These are phyloP conservation scores for Dothidotthia symphoricarpi DNA, from an alignment of 2,329 filamentous ascomycete species.

Conservation along the genomic window DNA sequence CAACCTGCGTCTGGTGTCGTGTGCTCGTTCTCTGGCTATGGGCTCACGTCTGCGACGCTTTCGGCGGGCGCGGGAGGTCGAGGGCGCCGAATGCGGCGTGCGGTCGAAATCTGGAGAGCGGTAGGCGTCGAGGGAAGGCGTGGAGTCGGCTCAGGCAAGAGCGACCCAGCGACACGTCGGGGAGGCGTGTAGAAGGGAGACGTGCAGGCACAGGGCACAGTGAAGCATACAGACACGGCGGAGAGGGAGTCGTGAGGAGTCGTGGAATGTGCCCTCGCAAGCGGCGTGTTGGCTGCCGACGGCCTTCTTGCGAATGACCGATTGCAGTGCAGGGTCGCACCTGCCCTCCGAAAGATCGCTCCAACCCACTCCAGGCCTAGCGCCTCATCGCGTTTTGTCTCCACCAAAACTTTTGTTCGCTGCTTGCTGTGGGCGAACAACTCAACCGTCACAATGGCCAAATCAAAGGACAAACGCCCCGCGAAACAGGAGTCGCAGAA, in stretches of 20 bases:
- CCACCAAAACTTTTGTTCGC: constrained; percentile 36
- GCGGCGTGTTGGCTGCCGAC: constrained; percentile 1
- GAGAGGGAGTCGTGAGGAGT: background rate
- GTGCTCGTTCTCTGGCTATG: constrained; percentile 7
- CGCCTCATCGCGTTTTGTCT: constrained; percentile 2
- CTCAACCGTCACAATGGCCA: constrained; percentile 28
- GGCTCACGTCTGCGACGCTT: constrained; percentile 16
- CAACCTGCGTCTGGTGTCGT: constrained; percentile 27
- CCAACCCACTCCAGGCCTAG: constrained; percentile 4
- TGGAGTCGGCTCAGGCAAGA: constrained; percentile 12
- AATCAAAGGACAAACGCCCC: constrained; percentile 29
- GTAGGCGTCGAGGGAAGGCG: constrained; percentile 23
- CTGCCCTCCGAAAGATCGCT: no score
- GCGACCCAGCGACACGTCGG: constrained; percentile 7
- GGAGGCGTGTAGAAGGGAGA: constrained; percentile 2
- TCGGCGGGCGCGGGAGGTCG: constrained; percentile 11
- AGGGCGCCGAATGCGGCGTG: constrained; percentile 22
- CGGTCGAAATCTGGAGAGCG: constrained; percentile 29
- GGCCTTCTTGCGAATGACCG: constrained; percentile 2
- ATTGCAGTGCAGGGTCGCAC: constrained; percentile 1
- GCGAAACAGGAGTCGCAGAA: constrained; percentile 13
- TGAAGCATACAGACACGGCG: constrained; percentile 14
- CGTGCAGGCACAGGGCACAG: constrained; percentile 12
- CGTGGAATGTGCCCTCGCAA: no score
- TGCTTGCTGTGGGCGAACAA: constrained; percentile 1